Conservation (phyloP, 768 basidiomycete species). For the Mycena capillaripes region DNA sequence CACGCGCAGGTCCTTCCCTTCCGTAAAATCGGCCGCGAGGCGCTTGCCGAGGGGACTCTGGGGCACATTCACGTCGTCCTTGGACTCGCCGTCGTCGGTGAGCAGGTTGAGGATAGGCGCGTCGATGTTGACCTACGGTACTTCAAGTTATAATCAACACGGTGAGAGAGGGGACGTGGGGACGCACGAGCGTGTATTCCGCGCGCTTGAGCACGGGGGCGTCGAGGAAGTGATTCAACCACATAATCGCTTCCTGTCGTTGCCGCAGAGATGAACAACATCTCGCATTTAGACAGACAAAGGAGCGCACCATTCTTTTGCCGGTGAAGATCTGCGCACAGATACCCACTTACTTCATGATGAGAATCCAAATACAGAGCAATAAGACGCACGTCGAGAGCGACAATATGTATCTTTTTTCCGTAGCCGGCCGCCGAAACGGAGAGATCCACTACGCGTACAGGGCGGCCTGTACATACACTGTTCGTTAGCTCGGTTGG, state of each 20-base stretch:
- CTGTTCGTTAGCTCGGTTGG: background rate
- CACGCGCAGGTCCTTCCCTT: background rate
- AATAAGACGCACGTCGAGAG: background rate
- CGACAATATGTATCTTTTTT: background rate
- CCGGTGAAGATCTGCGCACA: conserved; percentile 13
- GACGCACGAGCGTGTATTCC: conserved; percentile 12
- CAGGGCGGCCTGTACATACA: background rate
- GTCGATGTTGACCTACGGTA: conserved; percentile 81
- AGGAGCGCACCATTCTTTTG: background rate
- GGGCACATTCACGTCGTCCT: conserved; percentile 95
- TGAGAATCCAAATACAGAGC: background rate
- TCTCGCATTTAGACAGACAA: too few relatives aligned
- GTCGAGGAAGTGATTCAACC: background rate
- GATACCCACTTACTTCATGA: background rate
- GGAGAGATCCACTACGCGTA: background rate
- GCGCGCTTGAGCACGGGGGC: background rate
- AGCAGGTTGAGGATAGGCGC: conserved; percentile 96
- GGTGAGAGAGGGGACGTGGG: background rate
- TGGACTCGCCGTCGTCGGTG: conserved; percentile 79
- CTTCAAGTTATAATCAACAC: background rate
- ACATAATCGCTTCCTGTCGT: background rate
- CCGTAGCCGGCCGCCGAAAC: background rate
- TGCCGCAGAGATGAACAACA: background rate
- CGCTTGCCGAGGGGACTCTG: conserved; percentile 80
- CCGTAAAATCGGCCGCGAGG: background rate